phyloP scores from a whole-genome alignment of 2,329 filamentous ascomycete species.

The Hyphodiscus sp. region DNA sequence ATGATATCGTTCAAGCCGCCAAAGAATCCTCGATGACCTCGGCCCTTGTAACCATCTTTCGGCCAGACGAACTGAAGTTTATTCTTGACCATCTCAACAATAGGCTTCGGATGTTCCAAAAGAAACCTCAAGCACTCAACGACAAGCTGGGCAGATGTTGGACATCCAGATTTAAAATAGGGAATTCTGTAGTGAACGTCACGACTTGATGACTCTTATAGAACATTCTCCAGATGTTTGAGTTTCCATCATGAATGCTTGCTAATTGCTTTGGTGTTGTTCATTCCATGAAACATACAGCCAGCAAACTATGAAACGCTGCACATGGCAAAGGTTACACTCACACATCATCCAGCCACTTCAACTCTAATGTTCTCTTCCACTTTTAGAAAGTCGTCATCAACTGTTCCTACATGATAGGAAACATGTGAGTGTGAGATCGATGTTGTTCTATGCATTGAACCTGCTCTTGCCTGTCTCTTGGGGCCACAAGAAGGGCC shows the following conservation, averaged over 20 bases:
- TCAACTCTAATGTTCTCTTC: background rate
- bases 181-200: background rate
- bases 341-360: background rate
- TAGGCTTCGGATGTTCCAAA: background rate
- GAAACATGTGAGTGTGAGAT: background rate
- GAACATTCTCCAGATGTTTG: slow-evolving; percentile 12
- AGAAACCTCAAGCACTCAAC: background rate
- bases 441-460: background rate
- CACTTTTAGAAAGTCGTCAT: background rate
- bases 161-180: background rate
- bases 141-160: background rate
- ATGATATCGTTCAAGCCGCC: slow-evolving; percentile 32
- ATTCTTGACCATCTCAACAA: slow-evolving; percentile 2
- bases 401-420: background rate
- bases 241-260: slow-evolving; percentile 5
- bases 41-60: slow-evolving; percentile 24
- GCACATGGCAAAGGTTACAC: background rate
- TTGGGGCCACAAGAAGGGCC: background rate
- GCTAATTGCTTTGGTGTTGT: slow-evolving; percentile 16
- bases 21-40: slow-evolving; percentile 22
- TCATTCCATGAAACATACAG: slow-evolving; percentile 13
- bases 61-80: slow-evolving; percentile 26
- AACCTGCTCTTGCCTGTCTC: background rate
- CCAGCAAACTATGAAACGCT: slow-evolving; percentile 11
- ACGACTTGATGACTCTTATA: slow-evolving; percentile 11